phyloP scores from a whole-genome alignment of 352 stramenopile species.

The Pythium sp. region DNA sequence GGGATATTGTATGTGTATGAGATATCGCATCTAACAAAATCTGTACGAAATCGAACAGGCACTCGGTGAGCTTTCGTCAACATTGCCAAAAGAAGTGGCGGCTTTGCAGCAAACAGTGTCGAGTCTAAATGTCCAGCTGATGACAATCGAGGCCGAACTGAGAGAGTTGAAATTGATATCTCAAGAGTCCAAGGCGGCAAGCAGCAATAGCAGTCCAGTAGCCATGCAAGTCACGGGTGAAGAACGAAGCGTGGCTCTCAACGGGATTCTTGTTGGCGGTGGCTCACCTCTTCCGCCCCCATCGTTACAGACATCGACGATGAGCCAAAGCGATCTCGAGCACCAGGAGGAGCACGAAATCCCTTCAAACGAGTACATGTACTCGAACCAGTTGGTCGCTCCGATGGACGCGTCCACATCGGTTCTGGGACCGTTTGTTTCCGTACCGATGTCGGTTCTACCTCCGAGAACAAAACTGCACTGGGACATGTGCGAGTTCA shows the following conservation, averaged over 20 bases:
- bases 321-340: constrained; percentile 3
- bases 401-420: constrained; percentile 37
- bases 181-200: constrained; percentile 16
- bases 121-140: constrained; percentile 37
- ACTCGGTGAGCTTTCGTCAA: constrained; percentile 33
- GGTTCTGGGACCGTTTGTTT: constrained; percentile 75
- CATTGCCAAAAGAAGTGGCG: constrained; percentile 32
- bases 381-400: constrained; percentile 32
- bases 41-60: constrained; percentile 18
- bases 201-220: neutral
- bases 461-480: constrained; percentile 81
- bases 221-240: neutral
- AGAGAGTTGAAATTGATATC: constrained; percentile 35
- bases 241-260: neutral
- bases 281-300: constrained; percentile 26
- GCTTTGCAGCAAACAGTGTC: constrained; percentile 47
- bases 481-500: constrained; percentile 87
- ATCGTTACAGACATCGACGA: constrained; percentile 22
- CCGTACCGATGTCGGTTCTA: constrained; percentile 80
- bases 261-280: constrained; percentile 1
- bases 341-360: constrained; percentile 17
- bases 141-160: constrained; percentile 40
- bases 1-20: neutral
- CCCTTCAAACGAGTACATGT: constrained; percentile 36
- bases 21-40: neutral